phyloP scores from a whole-genome alignment of 1,284 basidiomycete species.

The Apiotrichum brassicae region DNA sequence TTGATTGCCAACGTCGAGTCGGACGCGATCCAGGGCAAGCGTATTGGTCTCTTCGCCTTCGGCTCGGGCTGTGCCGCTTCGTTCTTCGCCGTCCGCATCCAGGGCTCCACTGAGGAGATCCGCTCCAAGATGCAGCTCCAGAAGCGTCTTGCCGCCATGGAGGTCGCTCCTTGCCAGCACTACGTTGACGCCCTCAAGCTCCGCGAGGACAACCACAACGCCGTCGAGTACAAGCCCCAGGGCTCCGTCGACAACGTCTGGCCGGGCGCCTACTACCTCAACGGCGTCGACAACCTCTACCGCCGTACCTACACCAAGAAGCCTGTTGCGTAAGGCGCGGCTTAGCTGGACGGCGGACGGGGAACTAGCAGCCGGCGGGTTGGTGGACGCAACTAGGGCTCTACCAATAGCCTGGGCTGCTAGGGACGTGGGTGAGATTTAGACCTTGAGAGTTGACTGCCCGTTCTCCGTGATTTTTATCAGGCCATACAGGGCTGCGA shows the following conservation, averaged over 20 bases:
- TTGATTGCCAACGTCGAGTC: constrained; percentile 66
- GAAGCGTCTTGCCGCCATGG: constrained; percentile 73
- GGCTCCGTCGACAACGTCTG: constrained; percentile 88
- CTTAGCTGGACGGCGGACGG: background rate
- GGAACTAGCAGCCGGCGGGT: no score
- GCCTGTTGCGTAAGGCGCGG: constrained; percentile 20
- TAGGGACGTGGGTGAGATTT: no score
- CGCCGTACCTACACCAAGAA: constrained; percentile 68
- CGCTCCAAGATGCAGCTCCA: constrained; percentile 70
- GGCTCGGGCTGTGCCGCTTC: constrained; percentile 86
- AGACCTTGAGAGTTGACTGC: no score
- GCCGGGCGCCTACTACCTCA: constrained; percentile 90
- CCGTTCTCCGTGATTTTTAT: no score
- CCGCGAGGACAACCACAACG: constrained; percentile 95
- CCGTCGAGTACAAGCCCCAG: constrained; percentile 73
- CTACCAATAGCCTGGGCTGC: no score
- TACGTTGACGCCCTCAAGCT: constrained; percentile 72
- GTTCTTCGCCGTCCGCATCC: constrained; percentile 80
- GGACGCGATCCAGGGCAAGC: constrained; percentile 58
- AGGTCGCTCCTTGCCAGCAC: constrained; percentile 82
- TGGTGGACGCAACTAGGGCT: no score
- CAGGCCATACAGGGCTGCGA: no score
- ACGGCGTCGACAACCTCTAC: constrained; percentile 85
- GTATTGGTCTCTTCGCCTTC: constrained; percentile 87
- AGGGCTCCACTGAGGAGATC: constrained; percentile 77